Evolutionary conservation across 106 monocot genomes (phyloP), one percentile per base, ranked within the genome.

Genomic region (Allium cepa): DNA sequence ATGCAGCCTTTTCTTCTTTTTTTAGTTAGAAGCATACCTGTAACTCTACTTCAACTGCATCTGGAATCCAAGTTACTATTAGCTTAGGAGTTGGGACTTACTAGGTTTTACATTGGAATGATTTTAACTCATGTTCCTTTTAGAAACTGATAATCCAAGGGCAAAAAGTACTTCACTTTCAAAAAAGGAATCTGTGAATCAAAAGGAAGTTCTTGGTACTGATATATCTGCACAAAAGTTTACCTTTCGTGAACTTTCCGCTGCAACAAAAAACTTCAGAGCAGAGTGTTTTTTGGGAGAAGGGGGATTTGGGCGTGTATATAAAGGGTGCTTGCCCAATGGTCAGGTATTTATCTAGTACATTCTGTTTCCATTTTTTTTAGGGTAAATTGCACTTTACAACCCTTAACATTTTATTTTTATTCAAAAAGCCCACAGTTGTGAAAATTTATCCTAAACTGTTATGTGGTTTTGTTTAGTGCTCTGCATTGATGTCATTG

Each of bases 231-330:
- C 79, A 53, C 76, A 76, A 49, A 79, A 68, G 11, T 84, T 84
- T 70, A 84, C 79, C 49, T 77, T 84, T 7, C 49, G 63, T 60
- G 76, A 84, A 66, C 79, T 84, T 28, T 72, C 73, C 4, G 70
- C 72, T 13, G 83, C 79, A 51, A 80, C 83, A 9, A 68, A 69
- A 56, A 80, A 80, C 57, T 84, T 84, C 57, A 79, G 50, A 49
- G 59, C 68, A 22, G 83, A 76, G 17, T 80, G 65, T 53, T 80
- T 84, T 48, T 47, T 84, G 8, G 83, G 83, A 27, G 79, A 84
- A 79, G 83, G 83, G 56, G 83, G 83, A 4, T 84, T 84, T 46
- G 83, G 83, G 4, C 72, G 75, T 0, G 83, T 84, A 17, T 84
- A 84, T 70, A 84, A 73, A 76, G 83, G 83, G 10, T 67, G 63